Evolutionary conservation across 306 rosid species (phyloP).

Genomic region (Quercus aquifolioides): DNA sequence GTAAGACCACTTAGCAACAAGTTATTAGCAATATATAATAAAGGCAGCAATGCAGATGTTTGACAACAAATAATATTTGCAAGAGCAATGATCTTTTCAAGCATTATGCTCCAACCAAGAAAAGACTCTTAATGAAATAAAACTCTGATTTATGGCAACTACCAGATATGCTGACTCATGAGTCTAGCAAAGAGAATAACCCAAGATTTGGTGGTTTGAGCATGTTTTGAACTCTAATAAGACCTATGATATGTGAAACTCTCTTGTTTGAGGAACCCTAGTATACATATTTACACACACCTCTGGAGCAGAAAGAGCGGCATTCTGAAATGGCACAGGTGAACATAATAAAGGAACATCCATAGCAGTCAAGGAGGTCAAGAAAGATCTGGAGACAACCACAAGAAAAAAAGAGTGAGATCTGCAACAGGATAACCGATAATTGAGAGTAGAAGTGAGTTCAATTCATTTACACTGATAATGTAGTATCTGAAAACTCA

Average conservation of each 20-base stretch:
- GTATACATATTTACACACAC: conserved; percentile 29
- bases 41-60: not conserved
- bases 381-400: conserved; percentile 53
- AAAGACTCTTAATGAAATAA: not conserved
- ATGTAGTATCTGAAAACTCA: conserved; percentile 4
- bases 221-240: not conserved
- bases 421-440: conserved; percentile 6
- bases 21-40: not conserved
- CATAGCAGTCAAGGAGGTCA: conserved; percentile 62
- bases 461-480: conserved; percentile 7
- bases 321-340: conserved; percentile 80
- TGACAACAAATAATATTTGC: not conserved
- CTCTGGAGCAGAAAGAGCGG: conserved; percentile 78
- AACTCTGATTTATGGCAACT: not conserved
- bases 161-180: not conserved
- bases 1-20: not conserved
- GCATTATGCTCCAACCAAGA: not conserved
- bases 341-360: conserved; percentile 87
- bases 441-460: conserved; percentile 5
- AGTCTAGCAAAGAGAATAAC: conserved; percentile 9
- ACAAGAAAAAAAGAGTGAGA: conserved; percentile 11
- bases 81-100: not conserved
- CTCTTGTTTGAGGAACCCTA: not conserved
- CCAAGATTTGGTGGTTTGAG: conserved; percentile 9
- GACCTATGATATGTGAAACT: not conserved